A percentile compares a stretch with the other conserved stretches of the same genome.
These are phyloP conservation scores for Zopfia rhizophila DNA, from an alignment of 2,329 filamentous ascomycete species.

Conservation along the genomic window DNA sequence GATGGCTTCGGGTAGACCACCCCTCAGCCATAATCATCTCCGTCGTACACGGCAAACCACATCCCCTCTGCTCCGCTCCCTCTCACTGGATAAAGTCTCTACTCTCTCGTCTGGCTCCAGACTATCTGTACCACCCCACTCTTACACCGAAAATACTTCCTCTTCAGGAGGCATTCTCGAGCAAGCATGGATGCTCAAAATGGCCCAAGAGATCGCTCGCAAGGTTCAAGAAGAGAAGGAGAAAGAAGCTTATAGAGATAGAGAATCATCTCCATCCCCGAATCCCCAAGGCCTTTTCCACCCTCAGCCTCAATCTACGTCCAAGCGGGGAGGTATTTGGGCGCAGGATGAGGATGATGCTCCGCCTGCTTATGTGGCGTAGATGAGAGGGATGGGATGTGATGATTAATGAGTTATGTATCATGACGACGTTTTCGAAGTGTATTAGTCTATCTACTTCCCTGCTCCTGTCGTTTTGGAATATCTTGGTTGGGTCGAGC, in stretches of 20 bases:
- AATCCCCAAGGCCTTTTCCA: slow-evolving; percentile 13
- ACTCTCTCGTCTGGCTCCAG: slow-evolving; percentile 31
- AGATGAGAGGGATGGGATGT: too few relatives aligned
- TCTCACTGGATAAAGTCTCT: slow-evolving; percentile 45
- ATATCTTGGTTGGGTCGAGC: too few relatives aligned
- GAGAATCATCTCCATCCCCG: slow-evolving; percentile 14
- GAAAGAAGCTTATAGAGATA: slow-evolving; percentile 17
- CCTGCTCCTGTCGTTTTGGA: too few relatives aligned
- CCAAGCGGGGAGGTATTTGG: slow-evolving; percentile 34
- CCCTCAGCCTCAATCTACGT: neutral
- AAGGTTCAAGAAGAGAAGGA: slow-evolving; percentile 88
- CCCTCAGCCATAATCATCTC: slow-evolving; percentile 42
- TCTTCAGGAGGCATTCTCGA: slow-evolving; percentile 70
- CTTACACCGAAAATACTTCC: slow-evolving; percentile 33
- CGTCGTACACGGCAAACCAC: slow-evolving; percentile 45
- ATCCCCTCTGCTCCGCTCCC: slow-evolving; percentile 48
- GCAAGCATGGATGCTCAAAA: slow-evolving; percentile 90
- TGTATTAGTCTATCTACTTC: too few relatives aligned
- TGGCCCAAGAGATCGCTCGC: slow-evolving; percentile 89
- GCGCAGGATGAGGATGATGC: slow-evolving; percentile 38
- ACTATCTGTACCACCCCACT: slow-evolving; percentile 27
- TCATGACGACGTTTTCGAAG: too few relatives aligned
- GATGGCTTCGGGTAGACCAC: slow-evolving; percentile 34
- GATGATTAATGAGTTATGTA: too few relatives aligned
- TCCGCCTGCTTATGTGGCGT: slow-evolving; percentile 48